Percentiles rank a stretch among this genome's conserved stretches.
Evolutionary conservation across 345 rosid genomes (phyloP).

Genomic region (Gossypium longicalyx): DNA sequence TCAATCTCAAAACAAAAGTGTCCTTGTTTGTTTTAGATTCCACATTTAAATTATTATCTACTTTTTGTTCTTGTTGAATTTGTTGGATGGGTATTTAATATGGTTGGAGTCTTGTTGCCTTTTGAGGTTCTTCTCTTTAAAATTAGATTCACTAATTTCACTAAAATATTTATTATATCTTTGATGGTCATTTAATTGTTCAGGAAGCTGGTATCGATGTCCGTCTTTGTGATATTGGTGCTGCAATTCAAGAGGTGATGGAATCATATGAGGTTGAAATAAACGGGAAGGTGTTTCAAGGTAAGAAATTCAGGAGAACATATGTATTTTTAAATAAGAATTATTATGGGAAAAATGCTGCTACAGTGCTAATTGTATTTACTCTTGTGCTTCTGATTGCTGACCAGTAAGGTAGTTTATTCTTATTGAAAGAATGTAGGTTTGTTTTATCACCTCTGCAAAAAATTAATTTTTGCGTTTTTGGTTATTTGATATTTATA

Average conservation of each 20-base stretch:
- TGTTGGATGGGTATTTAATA: background rate
- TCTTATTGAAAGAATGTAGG: background rate
- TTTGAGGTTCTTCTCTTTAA: background rate
- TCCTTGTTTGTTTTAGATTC: background rate
- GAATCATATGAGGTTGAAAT: conserved; percentile 97
- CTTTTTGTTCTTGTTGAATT: background rate
- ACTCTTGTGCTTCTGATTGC: background rate
- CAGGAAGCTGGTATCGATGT: conserved; percentile 97
- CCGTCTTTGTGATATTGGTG: conserved; percentile 92
- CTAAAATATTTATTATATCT: no score
- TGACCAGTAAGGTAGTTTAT: background rate
- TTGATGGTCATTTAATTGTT: conserved; percentile 17
- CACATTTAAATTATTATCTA: background rate
- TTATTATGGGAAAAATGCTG: background rate
- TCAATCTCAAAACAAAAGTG: background rate
- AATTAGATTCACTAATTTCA: background rate
- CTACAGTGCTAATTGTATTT: background rate
- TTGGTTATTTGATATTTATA: background rate
- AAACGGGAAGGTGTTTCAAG: conserved; percentile 87
- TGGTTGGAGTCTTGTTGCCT: background rate
- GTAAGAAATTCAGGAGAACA: conserved; percentile 32
- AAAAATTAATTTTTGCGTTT: background rate
- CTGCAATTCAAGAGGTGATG: conserved; percentile 99
- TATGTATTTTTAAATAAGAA: background rate
- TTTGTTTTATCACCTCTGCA: background rate